Conservation (phyloP, 495 filamentous ascomycete species). For the Penicillium arizonense region DNA sequence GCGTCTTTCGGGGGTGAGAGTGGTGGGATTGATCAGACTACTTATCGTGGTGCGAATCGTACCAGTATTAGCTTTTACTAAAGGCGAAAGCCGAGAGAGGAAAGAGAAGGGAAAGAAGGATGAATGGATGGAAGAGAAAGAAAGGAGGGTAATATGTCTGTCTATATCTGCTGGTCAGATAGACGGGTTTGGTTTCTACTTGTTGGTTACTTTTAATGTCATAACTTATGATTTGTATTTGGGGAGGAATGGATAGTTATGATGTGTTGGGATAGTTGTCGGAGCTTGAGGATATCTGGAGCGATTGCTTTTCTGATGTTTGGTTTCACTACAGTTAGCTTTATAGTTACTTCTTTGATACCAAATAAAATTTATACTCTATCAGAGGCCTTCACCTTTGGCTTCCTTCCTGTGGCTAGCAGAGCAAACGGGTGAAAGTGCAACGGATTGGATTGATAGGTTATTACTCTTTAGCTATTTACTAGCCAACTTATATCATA, state of each 20-base stretch:
- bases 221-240: background rate
- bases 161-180: conserved; percentile 3
- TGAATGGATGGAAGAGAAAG: background rate
- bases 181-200: background rate
- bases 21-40: conserved; percentile 25
- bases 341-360: too few relatives aligned
- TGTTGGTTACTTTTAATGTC: background rate
- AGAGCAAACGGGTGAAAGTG: too few relatives aligned
- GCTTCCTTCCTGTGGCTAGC: too few relatives aligned
- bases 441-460: too few relatives aligned
- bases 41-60: conserved; percentile 36
- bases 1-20: conserved; percentile 5
- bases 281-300: too few relatives aligned
- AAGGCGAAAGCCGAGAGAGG: background rate
- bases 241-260: background rate
- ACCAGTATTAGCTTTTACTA: conserved; percentile 32
- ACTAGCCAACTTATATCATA: too few relatives aligned
- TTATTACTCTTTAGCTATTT: too few relatives aligned
- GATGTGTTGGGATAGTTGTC: too few relatives aligned
- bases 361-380: too few relatives aligned
- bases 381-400: too few relatives aligned
- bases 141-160: background rate
- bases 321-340: too few relatives aligned
- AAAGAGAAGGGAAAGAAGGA: background rate
- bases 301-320: too few relatives aligned